These are phyloP conservation scores for Podospora appendiculata DNA, from an alignment of 495 filamentous ascomycete species.

Conservation along the genomic window DNA sequence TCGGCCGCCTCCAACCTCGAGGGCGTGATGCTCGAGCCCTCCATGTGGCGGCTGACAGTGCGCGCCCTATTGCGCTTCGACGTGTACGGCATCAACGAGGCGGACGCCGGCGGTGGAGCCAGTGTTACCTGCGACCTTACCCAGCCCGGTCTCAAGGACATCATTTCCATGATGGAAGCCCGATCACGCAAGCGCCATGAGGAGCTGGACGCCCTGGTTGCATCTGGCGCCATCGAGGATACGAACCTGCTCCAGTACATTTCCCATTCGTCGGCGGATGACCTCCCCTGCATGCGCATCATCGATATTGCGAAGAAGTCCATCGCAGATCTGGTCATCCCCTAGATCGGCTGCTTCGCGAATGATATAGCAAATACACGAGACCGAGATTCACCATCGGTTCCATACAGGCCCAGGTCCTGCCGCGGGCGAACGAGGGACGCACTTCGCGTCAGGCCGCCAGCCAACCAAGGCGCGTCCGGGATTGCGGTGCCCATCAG, in stretches of 20 bases:
- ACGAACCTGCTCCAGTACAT: constrained; percentile 6
- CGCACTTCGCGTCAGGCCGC: no score
- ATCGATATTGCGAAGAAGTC: constrained; percentile 41
- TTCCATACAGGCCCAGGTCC: no score
- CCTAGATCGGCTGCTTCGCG: constrained; percentile 16
- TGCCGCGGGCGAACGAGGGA: no score
- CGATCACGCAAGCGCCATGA: constrained; percentile 32
- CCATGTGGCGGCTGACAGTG: constrained; percentile 41
- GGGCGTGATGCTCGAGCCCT: constrained; percentile 32
- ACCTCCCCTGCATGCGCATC: constrained; percentile 36
- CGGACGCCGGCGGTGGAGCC: background rate
- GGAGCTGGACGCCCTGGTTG: constrained; percentile 27
- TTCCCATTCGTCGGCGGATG: background rate
- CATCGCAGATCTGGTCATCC: constrained; percentile 40
- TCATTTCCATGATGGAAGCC: constrained; percentile 43
- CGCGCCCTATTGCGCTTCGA: constrained; percentile 44
- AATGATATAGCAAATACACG: no score
- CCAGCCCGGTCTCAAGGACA: constrained; percentile 38
- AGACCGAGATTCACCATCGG: no score
- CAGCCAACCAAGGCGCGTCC: no score
- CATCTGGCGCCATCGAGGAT: constrained; percentile 14
- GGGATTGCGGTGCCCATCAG: no score
- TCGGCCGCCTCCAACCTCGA: constrained; percentile 13
- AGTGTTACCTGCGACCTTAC: background rate
- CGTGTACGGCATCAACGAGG: constrained; percentile 41